A percentile compares a stretch with the other conserved stretches of the same genome.
Conservation (phyloP, 371 early-diverging fungal genomes). For the Actinomucor elegans region DNA sequence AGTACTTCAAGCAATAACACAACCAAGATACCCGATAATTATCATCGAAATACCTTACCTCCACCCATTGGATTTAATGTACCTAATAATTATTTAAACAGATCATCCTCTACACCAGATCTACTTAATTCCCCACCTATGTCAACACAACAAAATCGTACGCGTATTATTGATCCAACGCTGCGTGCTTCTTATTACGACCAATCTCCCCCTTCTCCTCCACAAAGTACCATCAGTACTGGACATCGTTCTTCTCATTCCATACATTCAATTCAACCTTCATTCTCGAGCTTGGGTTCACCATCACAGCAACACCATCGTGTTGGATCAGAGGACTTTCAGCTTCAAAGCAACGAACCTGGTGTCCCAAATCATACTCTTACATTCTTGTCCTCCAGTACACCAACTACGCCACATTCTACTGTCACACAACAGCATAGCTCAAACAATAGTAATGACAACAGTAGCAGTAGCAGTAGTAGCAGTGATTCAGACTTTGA, state of each 20-base stretch:
- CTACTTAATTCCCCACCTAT: constrained; percentile 1
- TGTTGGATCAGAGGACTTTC: constrained; percentile 19
- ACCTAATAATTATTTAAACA: constrained; percentile 16
- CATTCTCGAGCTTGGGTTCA: neutral
- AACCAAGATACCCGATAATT: constrained; percentile 5
- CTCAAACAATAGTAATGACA: too few relatives aligned
- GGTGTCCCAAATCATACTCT: constrained; percentile 23
- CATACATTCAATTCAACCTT: constrained; percentile 1
- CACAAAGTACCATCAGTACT: neutral
- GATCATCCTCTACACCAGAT: constrained; percentile 29
- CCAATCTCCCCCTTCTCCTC: neutral
- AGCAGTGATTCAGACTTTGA: constrained; percentile 13
- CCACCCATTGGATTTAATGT: neutral
- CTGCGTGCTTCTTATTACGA: constrained; percentile 17
- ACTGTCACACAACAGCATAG: constrained; percentile 3
- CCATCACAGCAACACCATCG: constrained; percentile 8
- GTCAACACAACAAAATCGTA: neutral
- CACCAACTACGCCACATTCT: constrained; percentile 2
- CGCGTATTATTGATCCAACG: constrained; percentile 8
- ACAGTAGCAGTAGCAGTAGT: too few relatives aligned
- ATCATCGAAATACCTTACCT: constrained; percentile 5
- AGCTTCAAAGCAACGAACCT: neutral
- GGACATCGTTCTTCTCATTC: neutral
- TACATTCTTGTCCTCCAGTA: constrained; percentile 10
- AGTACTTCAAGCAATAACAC: neutral